A percentile compares a stretch with the other conserved stretches of the same genome.
Evolutionary conservation across 306 rosid species (phyloP).

Genomic region (Vigna nakashimae): DNA sequence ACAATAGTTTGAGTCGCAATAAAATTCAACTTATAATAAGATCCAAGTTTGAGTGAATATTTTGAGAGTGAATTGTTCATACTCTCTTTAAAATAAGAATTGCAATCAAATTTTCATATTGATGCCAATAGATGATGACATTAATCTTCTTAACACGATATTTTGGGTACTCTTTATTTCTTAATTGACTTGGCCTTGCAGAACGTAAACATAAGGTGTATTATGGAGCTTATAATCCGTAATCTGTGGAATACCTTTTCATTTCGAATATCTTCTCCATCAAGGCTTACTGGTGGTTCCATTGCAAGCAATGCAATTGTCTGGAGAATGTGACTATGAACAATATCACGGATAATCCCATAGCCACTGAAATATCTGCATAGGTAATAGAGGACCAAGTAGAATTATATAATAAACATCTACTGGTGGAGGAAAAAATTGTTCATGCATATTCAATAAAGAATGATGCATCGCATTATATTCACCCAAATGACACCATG

Average conservation of each 20-base stretch:
- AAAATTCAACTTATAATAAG: background rate
- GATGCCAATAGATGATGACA: background rate
- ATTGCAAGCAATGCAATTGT: conserved; percentile 92
- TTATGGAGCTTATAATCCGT: conserved; percentile 20
- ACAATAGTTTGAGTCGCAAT: background rate
- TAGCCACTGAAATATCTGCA: conserved; percentile 84
- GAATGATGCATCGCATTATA: conserved; percentile 29
- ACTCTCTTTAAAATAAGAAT: background rate
- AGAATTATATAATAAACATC: conserved; percentile 35
- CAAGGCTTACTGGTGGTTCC: conserved; percentile 94
- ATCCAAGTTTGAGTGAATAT: background rate
- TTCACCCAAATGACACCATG: conserved; percentile 41
- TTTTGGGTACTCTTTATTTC: background rate
- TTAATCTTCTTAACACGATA: background rate
- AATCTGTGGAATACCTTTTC: conserved; percentile 72
- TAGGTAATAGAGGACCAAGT: conserved; percentile 29
- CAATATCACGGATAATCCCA: conserved; percentile 87
- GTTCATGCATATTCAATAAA: conserved; percentile 15
- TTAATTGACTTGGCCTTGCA: background rate
- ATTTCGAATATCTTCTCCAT: conserved; percentile 91
- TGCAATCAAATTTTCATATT: background rate
- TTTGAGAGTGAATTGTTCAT: background rate
- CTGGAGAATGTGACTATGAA: conserved; percentile 91
- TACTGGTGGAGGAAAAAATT: conserved; percentile 8
- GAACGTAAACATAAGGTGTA: conserved; percentile 28